Evolutionary conservation across 805 yeast genomes (phyloP), one percentile per base, ranked within the genome.

Genomic region (Candida awuae): DNA sequence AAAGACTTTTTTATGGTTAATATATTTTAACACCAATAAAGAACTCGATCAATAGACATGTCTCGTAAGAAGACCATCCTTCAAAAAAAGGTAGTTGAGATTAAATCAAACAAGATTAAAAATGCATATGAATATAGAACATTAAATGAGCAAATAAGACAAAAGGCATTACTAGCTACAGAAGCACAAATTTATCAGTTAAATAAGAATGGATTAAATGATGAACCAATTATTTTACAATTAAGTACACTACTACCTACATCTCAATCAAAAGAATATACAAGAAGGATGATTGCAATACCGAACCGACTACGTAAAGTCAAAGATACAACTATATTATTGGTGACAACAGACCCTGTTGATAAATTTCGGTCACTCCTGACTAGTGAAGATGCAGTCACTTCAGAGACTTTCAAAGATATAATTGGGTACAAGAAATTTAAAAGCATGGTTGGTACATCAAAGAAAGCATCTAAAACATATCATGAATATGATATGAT

Each of bases 321-420:
- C 3, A 68, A 68, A 16, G 70, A 71, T 16, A 62, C 70, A 35
- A 62, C 75, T 17, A 68, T 82, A 5, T 54, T 83, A 4, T 63
- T 85, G 15, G 68, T 85, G 12, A 80, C 90, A 8, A 83, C 80
- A 46, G 92, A 84, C 52, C 88, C 90, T 1, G 72, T 80, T 5
- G 63, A 71, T 4, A 65, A 67, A 6, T 83, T 75, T 50, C 64
- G 77, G 26, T 65, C 63, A 9, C 65, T 68, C 4, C 54, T 83
- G 5, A 63, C 67, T 6, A 62, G 59, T 21, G 68, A 69, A 41
- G 74, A 67, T 14, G 63, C 75, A 1, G 67, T 71, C 2, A 78
- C 87, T 0, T 75, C 77, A 38, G 83, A 80, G 41, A 46, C 66
- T 28, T 81, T 84, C 55, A 70, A 71, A 32, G 76, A 76, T 21